These are phyloP conservation scores for Syzygium jambos DNA, from an alignment of 345 rosid genomes.

Conservation along the genomic window DNA sequence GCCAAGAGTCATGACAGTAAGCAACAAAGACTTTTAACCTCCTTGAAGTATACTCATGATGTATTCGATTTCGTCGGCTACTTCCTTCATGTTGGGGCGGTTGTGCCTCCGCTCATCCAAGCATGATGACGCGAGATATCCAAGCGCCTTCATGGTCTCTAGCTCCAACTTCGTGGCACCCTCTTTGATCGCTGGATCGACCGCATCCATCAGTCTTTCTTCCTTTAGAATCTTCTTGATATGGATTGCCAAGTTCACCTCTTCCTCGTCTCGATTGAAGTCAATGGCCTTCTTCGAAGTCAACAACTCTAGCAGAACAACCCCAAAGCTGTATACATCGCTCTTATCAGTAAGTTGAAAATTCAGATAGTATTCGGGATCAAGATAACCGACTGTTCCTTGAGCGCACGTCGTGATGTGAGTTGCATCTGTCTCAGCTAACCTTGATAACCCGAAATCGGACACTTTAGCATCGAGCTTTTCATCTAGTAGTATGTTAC, in stretches of 20 bases:
- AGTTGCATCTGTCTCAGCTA: conserved; percentile 30
- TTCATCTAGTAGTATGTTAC: conserved; percentile 48
- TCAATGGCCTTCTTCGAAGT: conserved; percentile 44
- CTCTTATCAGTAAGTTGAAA: conserved; percentile 56
- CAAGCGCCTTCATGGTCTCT: conserved; percentile 38
- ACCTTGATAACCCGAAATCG: conserved; percentile 49
- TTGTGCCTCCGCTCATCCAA: conserved; percentile 40
- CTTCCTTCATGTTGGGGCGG: conserved; percentile 47
- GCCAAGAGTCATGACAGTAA: neutral
- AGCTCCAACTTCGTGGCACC: conserved; percentile 20
- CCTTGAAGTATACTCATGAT: conserved; percentile 21
- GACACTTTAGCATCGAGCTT: conserved; percentile 44
- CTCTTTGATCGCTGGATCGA: conserved; percentile 30
- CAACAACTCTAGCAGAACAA: conserved; percentile 46
- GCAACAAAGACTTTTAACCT: neutral
- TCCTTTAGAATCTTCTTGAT: conserved; percentile 29
- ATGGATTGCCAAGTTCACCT: conserved; percentile 44
- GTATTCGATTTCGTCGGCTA: conserved; percentile 31
- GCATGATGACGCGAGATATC: conserved; percentile 30
- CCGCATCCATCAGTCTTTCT: conserved; percentile 23
- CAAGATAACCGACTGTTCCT: conserved; percentile 56
- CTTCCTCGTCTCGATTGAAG: conserved; percentile 41
- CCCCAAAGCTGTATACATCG: conserved; percentile 59
- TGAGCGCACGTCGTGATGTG: conserved; percentile 54
- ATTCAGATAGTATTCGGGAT: conserved; percentile 51